These are phyloP conservation scores for Pseudocercospora fijiensis DNA, from an alignment of 2,329 filamentous ascomycete species.

Conservation along the genomic window DNA sequence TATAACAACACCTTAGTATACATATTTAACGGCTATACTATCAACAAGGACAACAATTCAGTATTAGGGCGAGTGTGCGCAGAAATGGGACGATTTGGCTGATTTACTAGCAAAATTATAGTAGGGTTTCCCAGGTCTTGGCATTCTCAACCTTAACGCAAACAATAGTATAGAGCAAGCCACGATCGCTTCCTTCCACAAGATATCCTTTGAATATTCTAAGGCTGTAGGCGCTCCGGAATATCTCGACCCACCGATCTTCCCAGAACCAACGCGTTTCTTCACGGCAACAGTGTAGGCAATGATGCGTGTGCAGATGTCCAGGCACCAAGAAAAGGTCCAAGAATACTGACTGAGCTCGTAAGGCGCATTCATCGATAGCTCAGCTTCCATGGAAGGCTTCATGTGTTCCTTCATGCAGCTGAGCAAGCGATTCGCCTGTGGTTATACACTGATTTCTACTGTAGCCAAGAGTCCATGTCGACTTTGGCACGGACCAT, in stretches of 20 bases:
- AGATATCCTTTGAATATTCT: not conserved
- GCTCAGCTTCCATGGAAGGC: not conserved
- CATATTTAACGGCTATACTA: too few species aligned
- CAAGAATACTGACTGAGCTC: not conserved
- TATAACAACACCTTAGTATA: too few species aligned
- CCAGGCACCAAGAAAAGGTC: not conserved
- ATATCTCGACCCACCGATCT: slow-evolving; percentile 4
- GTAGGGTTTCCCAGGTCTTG: too few species aligned
- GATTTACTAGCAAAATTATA: too few species aligned
- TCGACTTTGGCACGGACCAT: slow-evolving; percentile 5
- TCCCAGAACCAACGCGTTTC: slow-evolving; percentile 7
- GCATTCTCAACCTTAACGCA: too few species aligned
- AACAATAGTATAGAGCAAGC: slow-evolving; percentile 12
- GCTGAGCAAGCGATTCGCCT: slow-evolving; percentile 4
- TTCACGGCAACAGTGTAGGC: not conserved
- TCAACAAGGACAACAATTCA: too few species aligned
- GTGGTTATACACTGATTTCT: slow-evolving; percentile 3
- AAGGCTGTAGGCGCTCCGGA: not conserved
- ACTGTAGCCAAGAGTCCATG: slow-evolving; percentile 4
- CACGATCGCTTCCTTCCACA: not conserved
- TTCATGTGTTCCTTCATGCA: not conserved
- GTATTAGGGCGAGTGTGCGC: too few species aligned
- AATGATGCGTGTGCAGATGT: not conserved
- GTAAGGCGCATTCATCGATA: not conserved
- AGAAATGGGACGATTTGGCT: too few species aligned